phyloP scores from a whole-genome alignment of 768 basidiomycete genomes.

The Lentinula boryana region DNA sequence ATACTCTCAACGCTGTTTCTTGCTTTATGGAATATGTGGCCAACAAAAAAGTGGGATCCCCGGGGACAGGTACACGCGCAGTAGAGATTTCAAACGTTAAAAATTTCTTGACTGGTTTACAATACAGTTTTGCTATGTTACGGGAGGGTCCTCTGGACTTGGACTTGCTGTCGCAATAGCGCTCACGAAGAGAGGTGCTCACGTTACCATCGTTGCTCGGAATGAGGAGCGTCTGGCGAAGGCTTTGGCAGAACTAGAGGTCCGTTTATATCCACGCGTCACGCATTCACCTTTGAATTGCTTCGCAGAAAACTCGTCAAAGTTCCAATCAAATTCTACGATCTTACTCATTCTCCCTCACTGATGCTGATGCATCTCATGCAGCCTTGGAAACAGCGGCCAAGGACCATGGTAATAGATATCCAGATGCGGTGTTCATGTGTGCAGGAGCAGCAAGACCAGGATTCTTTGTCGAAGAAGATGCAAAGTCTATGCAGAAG shows the following conservation, averaged over 20 bases:
- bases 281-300: background rate
- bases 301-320: constrained; percentile 31
- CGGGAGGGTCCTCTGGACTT: constrained; percentile 79
- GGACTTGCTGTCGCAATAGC: constrained; percentile 69
- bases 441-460: constrained; percentile 57
- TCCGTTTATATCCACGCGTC: constrained; percentile 20
- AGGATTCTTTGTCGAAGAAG: constrained; percentile 49
- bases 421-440: constrained; percentile 55
- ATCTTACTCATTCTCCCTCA: constrained; percentile 47
- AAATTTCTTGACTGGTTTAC: background rate
- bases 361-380: constrained; percentile 30
- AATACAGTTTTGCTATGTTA: constrained; percentile 74
- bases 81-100: background rate
- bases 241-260: constrained; percentile 63
- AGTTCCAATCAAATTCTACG: constrained; percentile 40
- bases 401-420: constrained; percentile 29
- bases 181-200: constrained; percentile 63
- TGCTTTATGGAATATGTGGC: background rate
- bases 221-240: constrained; percentile 56
- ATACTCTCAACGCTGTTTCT: background rate
- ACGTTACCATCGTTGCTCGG: constrained; percentile 83
- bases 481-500: constrained; percentile 32
- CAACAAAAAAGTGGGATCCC: constrained; percentile 40
- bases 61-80: constrained; percentile 32
- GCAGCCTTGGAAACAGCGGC: constrained; percentile 46